These are phyloP conservation scores for Agroathelia rolfsii DNA, from an alignment of 1,284 basidiomycete species.

Conservation along the genomic window DNA sequence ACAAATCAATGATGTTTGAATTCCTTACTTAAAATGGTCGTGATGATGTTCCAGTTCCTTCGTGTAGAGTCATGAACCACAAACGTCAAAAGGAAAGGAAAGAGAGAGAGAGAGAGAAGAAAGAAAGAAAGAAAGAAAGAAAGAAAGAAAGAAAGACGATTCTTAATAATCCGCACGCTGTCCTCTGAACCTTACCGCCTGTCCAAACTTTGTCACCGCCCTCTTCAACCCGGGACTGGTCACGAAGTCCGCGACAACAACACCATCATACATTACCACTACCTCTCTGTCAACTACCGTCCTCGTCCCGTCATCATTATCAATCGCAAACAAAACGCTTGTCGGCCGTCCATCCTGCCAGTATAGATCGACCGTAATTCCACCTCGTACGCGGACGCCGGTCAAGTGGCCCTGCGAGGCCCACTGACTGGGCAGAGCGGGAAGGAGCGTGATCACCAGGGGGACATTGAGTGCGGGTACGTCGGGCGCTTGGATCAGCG, in stretches of 20 bases:
- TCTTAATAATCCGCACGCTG: too few species aligned
- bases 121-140: too few species aligned
- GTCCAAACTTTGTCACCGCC: too few species aligned
- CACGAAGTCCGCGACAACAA: slow-evolving; percentile 28
- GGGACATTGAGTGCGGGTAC: slow-evolving; percentile 38
- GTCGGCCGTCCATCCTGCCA: slow-evolving; percentile 42
- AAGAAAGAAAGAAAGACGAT: too few species aligned
- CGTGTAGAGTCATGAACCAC: too few species aligned
- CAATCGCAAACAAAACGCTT: slow-evolving; percentile 26
- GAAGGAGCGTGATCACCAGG: slow-evolving; percentile 48
- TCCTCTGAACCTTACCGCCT: too few species aligned
- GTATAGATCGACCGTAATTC: slow-evolving; percentile 40
- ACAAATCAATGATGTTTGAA: too few species aligned
- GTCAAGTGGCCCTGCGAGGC: slow-evolving; percentile 43
- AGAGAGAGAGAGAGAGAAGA: too few species aligned
- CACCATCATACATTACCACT: slow-evolving; percentile 31
- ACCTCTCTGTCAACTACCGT: slow-evolving; percentile 30
- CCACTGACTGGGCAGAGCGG: slow-evolving; percentile 57
- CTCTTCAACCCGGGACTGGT: slow-evolving; percentile 27
- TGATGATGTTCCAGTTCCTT: too few species aligned
- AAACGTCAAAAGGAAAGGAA: too few species aligned
- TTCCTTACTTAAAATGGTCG: too few species aligned
- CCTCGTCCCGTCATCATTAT: slow-evolving; percentile 25
- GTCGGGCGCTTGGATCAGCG: slow-evolving; percentile 58
- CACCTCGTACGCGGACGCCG: slow-evolving; percentile 52